Base-by-base conservation (phyloP, 179 eudicot genomes). In the Corrigiola litoralis region DNA sequence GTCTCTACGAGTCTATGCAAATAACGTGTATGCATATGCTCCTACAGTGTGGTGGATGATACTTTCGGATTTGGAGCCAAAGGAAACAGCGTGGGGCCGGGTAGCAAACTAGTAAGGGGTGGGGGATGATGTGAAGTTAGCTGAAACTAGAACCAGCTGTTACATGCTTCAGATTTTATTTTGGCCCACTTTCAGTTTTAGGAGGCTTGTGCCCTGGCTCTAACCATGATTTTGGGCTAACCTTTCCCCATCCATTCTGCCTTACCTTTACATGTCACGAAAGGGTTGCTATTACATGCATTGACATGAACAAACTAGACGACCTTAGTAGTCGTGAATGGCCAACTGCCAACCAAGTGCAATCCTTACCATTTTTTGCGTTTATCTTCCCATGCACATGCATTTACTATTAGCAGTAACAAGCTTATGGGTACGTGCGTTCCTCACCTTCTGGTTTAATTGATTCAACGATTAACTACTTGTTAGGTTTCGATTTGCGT, bases 111-210 rank as follows among this genome's bases (percentile, higher is more conserved):
- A n/a, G n/a, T n/a, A n/a, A n/a, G n/a, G n/a, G n/a, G n/a, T n/a
- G n/a, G n/a, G n/a, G n/a, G n/a, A 9, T 21, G 16, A 49, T 11
- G 5, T 49, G 31, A 5, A 17, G 53, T 49, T 8, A 49, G 53
- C 46, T 41, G 16, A 41, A 41, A 4, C 1, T 20, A 47, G 11
- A 20, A 20, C 13, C 23, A 20, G 52, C 23, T 47, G 7, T 6
- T n/a, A 53, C 37, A n/a, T 16, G 24, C 18, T 31, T 32, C 41
- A 54, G 24, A 7, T 24, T 31, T 31, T 14, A 60, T 4, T 42
- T 42, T n/a, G 65, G 65, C 38, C 65, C 65, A 60, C 38, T 42
- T n/a, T 55, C 8, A 32, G 42, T n/a, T n/a, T n/a, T n/a, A n/a
- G n/a, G n/a, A n/a, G n/a, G 60, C 18, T 32, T 55, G 3, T 55